Evolutionary conservation across 768 basidiomycete species (phyloP).

Genomic region (Podaxis pistillaris): DNA sequence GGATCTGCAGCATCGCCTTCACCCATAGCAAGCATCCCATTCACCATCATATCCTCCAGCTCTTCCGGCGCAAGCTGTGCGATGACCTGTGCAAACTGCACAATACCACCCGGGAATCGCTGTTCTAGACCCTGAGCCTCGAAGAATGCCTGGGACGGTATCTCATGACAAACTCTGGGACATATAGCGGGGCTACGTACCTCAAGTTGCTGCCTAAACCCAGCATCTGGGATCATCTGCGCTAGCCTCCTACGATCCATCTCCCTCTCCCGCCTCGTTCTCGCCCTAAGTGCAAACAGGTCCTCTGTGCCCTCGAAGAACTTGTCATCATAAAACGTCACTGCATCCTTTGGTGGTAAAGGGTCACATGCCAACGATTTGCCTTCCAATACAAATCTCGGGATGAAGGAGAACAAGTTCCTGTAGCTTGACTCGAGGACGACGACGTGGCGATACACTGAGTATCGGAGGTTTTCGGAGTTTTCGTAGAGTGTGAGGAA

Average conservation of each 20-base stretch:
- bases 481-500: slow-evolving; percentile 38
- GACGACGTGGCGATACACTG: slow-evolving; percentile 73
- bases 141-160: slow-evolving; percentile 42
- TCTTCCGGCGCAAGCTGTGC: slow-evolving; percentile 54
- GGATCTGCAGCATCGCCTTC: slow-evolving; percentile 25
- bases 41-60: slow-evolving; percentile 60
- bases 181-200: slow-evolving; percentile 23
- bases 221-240: slow-evolving; percentile 56
- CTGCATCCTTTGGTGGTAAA: slow-evolving; percentile 64
- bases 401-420: slow-evolving; percentile 70
- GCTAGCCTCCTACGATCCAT: slow-evolving; percentile 53
- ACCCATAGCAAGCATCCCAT: slow-evolving; percentile 33
- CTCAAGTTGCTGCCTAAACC: slow-evolving; percentile 56
- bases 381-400: slow-evolving; percentile 46
- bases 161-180: background rate
- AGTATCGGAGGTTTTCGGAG: slow-evolving; percentile 39
- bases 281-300: slow-evolving; percentile 33
- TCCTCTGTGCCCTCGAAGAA: slow-evolving; percentile 75
- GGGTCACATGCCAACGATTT: slow-evolving; percentile 82
- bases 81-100: slow-evolving; percentile 58
- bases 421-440: slow-evolving; percentile 62
- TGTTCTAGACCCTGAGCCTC: slow-evolving; percentile 53
- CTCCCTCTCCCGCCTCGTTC: slow-evolving; percentile 38
- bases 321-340: slow-evolving; percentile 62
- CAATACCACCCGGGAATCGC: slow-evolving; percentile 64